Base-by-base conservation (phyloP, 441 rosid genomes). In the Pelargonium cotyledonis region DNA sequence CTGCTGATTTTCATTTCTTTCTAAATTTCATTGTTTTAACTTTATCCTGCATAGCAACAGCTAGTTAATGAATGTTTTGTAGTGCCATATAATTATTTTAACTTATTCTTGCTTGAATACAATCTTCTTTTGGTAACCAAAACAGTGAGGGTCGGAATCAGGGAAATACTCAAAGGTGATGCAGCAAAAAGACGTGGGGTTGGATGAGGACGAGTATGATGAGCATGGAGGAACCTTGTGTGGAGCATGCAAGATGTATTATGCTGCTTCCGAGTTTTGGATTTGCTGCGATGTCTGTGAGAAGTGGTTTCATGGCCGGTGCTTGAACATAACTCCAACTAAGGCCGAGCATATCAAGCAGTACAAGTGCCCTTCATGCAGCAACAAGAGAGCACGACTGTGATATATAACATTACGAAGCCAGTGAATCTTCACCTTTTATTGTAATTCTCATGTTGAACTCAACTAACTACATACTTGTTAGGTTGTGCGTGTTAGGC, bases 321-420 rank as follows among this genome's bases (percentile, higher is more conserved):
- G 99, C 11, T 97, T 94, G 72, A 94, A 94, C 90, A 89, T 91
- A 8, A 94, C 99, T 61, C 97, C 99, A 9, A 96, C 99, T 63
- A 89, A 85, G 84, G 99, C 96, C 0, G 97, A 94, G 83, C 95
- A 89, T 47, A 91, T 94, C 82, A 89, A 94, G 85, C 96, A 89
- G 66, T 94, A 94, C 80, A 94, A 89, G 75, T 91, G 97, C 81
- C 97, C 97, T 23, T 58, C 63, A 16, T 68, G 89, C 55, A 91
- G 97, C 89, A 87, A 77, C 81, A 91, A 94, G 88, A 84, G 87
- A 85, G 85, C 89, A 57, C 83, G 93, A 69, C 87, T 85, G 53
- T 65, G 75, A 74, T 23, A 6, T 55, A 16, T 15, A 15, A 18
- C 11, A 46, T 1, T 12, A 46, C 15, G 14, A 46, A 12, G 51